Conservation (phyloP, 192 early-diverging fungal genomes). For the Backusella westeae region DNA sequence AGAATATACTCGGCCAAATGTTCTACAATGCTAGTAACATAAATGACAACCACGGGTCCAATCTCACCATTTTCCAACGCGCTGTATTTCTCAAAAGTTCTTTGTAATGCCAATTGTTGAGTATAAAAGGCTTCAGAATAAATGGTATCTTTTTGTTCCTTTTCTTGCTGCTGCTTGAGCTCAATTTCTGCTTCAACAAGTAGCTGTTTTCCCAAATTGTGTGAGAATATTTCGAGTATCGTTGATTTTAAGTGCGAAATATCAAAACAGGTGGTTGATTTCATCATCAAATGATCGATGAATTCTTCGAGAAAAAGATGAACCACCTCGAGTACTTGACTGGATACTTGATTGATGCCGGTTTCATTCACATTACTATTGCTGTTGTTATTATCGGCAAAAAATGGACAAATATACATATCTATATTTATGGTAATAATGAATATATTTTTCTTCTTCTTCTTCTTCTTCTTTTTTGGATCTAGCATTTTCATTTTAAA, state of each 20-base stretch:
- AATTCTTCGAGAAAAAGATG: conserved; percentile 58
- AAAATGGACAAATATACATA: not conserved
- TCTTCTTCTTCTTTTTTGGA: not conserved
- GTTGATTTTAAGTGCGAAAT: conserved; percentile 43
- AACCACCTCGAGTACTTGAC: conserved; percentile 49
- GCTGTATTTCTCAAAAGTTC: conserved; percentile 30
- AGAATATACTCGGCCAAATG: conserved; percentile 58
- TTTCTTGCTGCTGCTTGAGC: conserved; percentile 46
- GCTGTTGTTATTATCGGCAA: not conserved
- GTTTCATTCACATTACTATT: conserved; percentile 27
- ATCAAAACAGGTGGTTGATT: conserved; percentile 47
- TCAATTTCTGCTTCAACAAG: conserved; percentile 60
- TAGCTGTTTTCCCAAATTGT: conserved; percentile 52
- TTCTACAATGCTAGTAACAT: conserved; percentile 55
- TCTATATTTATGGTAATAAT: not conserved
- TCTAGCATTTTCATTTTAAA: no score
- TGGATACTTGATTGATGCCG: conserved; percentile 50
- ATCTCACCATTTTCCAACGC: not conserved
- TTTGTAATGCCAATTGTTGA: conserved; percentile 21
- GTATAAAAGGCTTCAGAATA: conserved; percentile 30
- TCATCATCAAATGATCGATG: conserved; percentile 45
- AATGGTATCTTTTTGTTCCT: conserved; percentile 35
- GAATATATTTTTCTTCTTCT: not conserved
- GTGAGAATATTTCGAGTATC: conserved; percentile 41
- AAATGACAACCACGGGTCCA: conserved; percentile 46